phyloP scores from a whole-genome alignment of 1,284 basidiomycete species.

The Fomitopsis betulina region DNA sequence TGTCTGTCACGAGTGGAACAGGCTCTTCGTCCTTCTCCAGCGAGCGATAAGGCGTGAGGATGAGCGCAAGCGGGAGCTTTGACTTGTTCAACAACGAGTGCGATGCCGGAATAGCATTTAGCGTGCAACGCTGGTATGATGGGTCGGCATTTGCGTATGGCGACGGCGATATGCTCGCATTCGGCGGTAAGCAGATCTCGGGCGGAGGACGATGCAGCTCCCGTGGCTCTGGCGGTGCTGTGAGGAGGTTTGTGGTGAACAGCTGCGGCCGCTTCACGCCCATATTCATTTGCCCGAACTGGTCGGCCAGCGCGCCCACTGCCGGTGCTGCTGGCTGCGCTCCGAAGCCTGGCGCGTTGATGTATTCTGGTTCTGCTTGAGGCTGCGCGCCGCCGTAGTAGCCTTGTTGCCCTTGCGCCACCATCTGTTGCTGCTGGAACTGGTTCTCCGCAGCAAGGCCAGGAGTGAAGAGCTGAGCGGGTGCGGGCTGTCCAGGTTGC shows the following conservation, averaged over 20 bases:
- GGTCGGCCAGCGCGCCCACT: slow-evolving; percentile 71
- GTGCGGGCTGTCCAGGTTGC: slow-evolving; percentile 41
- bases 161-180: slow-evolving; percentile 76
- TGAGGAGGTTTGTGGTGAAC: slow-evolving; percentile 85
- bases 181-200: slow-evolving; percentile 83
- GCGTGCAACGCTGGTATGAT: slow-evolving; percentile 90
- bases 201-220: slow-evolving; percentile 83
- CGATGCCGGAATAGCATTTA: slow-evolving; percentile 94
- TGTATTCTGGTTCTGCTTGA: slow-evolving; percentile 53
- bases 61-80: slow-evolving; percentile 88
- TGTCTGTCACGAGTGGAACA: slow-evolving; percentile 52
- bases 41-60: slow-evolving; percentile 91
- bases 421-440: slow-evolving; percentile 50
- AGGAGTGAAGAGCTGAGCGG: slow-evolving; percentile 80
- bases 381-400: slow-evolving; percentile 40
- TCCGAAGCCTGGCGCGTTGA: slow-evolving; percentile 43
- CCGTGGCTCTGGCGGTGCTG: slow-evolving; percentile 84
- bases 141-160: slow-evolving; percentile 84
- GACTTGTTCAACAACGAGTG: slow-evolving; percentile 88
- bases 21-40: slow-evolving; percentile 28
- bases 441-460: slow-evolving; percentile 66
- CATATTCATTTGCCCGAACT: slow-evolving; percentile 87
- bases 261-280: slow-evolving; percentile 67
- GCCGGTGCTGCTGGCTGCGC: slow-evolving; percentile 53
- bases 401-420: slow-evolving; percentile 33